Evolutionary conservation across 2,329 filamentous ascomycete genomes (phyloP).

Genomic region (Aureobasidium musti): DNA sequence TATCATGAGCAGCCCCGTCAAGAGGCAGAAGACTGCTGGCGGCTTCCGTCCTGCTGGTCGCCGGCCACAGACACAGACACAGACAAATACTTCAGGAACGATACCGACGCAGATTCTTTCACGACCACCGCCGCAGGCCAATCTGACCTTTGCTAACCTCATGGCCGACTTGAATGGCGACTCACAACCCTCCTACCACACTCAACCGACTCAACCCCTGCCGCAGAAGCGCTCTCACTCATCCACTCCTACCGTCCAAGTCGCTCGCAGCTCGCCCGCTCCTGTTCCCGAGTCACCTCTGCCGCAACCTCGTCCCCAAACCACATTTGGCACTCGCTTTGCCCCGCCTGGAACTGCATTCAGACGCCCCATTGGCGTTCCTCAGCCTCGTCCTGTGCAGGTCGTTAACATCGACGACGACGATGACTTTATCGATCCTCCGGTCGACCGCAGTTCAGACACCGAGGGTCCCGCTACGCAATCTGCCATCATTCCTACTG

Average conservation of each 20-base stretch:
- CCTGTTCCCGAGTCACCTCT: slow-evolving; percentile 46
- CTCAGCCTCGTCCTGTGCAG: slow-evolving; percentile 29
- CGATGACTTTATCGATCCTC: slow-evolving; percentile 40
- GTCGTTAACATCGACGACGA: slow-evolving; percentile 40
- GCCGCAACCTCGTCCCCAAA: slow-evolving; percentile 30
- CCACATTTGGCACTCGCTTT: slow-evolving; percentile 62
- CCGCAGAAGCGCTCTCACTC: slow-evolving; percentile 42
- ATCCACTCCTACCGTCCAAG: slow-evolving; percentile 61
- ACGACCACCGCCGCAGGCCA: slow-evolving; percentile 21
- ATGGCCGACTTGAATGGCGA: slow-evolving; percentile 20
- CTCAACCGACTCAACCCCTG: slow-evolving; percentile 64
- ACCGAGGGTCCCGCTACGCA: slow-evolving; percentile 44
- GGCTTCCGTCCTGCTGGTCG: slow-evolving; percentile 42
- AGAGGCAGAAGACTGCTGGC: slow-evolving; percentile 41
- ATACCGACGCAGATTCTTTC: slow-evolving; percentile 36
- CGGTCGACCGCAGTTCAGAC: slow-evolving; percentile 36
- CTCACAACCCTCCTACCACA: slow-evolving; percentile 40
- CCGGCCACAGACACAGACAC: slow-evolving; percentile 38
- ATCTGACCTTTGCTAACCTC: slow-evolving; percentile 31
- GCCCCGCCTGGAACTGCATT: slow-evolving; percentile 76
- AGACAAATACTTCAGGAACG: neutral
- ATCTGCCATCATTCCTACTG: slow-evolving; percentile 63
- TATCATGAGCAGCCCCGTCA: slow-evolving; percentile 41
- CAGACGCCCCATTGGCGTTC: slow-evolving; percentile 47
- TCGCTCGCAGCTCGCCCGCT: slow-evolving; percentile 81